A percentile compares a stretch with the other conserved stretches of the same genome.
Evolutionary conservation across 2,329 filamentous ascomycete species (phyloP).

Genomic region (Exophiala lecanii-corni): DNA sequence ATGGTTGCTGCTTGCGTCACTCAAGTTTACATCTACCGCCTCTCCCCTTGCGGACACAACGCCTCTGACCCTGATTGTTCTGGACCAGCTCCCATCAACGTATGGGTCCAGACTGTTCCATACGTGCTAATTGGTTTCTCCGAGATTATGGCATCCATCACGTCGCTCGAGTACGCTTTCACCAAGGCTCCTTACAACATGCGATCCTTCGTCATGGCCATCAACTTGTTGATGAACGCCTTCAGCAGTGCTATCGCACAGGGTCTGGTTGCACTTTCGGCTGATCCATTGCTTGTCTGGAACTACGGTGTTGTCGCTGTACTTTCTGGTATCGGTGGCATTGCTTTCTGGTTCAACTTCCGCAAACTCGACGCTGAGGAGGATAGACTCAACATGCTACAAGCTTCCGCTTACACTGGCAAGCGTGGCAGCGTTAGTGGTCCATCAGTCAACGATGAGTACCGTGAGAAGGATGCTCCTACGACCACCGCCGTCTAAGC

Average conservation of each 20-base stretch:
- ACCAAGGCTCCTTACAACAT: slow-evolving; percentile 75
- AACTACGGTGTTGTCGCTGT: slow-evolving; percentile 64
- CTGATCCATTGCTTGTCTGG: slow-evolving; percentile 64
- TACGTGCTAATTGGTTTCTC: slow-evolving; percentile 29
- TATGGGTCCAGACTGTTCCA: slow-evolving; percentile 41
- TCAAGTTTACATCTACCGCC: slow-evolving; percentile 54
- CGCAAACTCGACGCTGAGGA: slow-evolving; percentile 61
- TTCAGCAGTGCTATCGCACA: slow-evolving; percentile 67
- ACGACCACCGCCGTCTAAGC: background rate
- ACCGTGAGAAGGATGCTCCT: background rate
- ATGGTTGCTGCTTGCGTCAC: slow-evolving; percentile 50
- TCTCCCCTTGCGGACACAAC: slow-evolving; percentile 55
- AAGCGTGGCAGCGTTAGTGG: slow-evolving; percentile 6
- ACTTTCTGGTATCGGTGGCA: slow-evolving; percentile 58
- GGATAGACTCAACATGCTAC: slow-evolving; percentile 56
- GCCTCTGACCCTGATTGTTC: slow-evolving; percentile 50
- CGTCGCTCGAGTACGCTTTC: slow-evolving; percentile 70
- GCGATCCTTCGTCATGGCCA: slow-evolving; percentile 62
- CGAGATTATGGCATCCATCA: slow-evolving; percentile 42
- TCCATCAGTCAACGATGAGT: background rate
- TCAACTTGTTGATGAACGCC: slow-evolving; percentile 68
- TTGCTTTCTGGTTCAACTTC: slow-evolving; percentile 66
- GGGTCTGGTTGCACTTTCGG: slow-evolving; percentile 58
- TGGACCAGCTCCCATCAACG: slow-evolving; percentile 55
- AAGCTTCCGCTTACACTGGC: slow-evolving; percentile 17